Percentiles rank a stretch among this genome's conserved stretches.
Evolutionary conservation across 768 basidiomycete species (phyloP).

Genomic region (Russula sp.): DNA sequence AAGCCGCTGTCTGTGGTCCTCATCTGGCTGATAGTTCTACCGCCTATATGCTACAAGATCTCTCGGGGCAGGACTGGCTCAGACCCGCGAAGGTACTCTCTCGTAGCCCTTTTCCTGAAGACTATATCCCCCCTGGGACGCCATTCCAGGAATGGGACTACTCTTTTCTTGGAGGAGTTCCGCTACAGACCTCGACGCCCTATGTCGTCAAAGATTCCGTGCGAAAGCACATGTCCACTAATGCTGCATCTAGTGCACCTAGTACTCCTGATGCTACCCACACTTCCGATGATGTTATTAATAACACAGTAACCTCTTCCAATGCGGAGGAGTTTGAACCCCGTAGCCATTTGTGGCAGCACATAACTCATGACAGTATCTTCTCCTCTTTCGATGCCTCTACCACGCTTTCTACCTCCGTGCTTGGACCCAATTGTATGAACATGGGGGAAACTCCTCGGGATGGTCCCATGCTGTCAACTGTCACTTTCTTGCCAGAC

Average conservation of each 20-base stretch:
- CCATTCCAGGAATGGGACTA: conserved; percentile 16
- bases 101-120: conserved; percentile 21
- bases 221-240: not conserved
- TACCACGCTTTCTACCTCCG: not conserved
- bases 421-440: not conserved
- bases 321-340: not conserved
- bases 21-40: not conserved
- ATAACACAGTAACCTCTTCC: not conserved
- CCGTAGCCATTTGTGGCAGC: not conserved
- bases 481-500: not conserved
- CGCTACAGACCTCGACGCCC: conserved; percentile 20
- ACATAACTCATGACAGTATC: conserved; percentile 13
- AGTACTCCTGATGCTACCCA: conserved; percentile 3
- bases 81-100: conserved; percentile 26
- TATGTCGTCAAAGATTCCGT: not conserved
- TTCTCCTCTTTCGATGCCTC: conserved; percentile 18
- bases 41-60: conserved; percentile 14
- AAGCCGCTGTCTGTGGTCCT: not conserved
- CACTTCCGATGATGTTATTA: not conserved
- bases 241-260: conserved; percentile 4
- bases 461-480: not conserved
- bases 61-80: conserved; percentile 26
- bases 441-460: not conserved
- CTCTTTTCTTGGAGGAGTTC: conserved; percentile 14
- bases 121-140: conserved; percentile 19